Conservation (phyloP, 2,329 filamentous ascomycete genomes). For the Aschersonia sp. region DNA sequence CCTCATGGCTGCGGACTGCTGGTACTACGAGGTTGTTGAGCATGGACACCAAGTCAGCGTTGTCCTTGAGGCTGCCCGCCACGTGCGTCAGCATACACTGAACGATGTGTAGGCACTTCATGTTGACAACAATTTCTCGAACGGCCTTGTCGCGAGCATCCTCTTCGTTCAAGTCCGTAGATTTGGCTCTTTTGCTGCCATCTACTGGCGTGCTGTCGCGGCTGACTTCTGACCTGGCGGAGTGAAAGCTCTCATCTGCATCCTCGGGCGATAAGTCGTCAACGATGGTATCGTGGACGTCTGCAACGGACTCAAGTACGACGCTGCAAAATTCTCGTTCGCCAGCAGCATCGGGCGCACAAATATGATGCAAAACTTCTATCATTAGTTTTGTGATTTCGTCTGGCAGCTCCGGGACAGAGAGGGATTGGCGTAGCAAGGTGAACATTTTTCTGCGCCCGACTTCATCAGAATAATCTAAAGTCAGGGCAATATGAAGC, state of each 20-base stretch:
- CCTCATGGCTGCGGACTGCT: conserved; percentile 84
- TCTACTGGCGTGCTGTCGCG: conserved; percentile 43
- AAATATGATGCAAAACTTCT: conserved; percentile 69
- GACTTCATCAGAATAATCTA: conserved; percentile 97
- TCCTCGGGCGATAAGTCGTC: conserved; percentile 47
- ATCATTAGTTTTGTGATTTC: conserved; percentile 82
- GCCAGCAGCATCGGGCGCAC: conserved; percentile 56
- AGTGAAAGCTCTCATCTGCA: conserved; percentile 71
- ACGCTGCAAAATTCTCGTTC: conserved; percentile 74
- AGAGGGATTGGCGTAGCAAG: conserved; percentile 71
- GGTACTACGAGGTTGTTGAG: conserved; percentile 93
- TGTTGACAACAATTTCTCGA: conserved; percentile 87
- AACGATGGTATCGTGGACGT: conserved; percentile 88
- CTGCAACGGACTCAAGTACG: conserved; percentile 84
- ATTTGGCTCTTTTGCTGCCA: conserved; percentile 24
- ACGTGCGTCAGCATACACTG: conserved; percentile 97
- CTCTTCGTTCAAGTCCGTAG: conserved; percentile 41
- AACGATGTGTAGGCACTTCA: conserved; percentile 95
- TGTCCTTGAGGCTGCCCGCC: conserved; percentile 72
- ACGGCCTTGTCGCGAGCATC: conserved; percentile 62
- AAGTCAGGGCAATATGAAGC: conserved; percentile 75
- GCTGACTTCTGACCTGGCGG: conserved; percentile 74
- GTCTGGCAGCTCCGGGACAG: conserved; percentile 76
- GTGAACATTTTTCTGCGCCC: conserved; percentile 93
- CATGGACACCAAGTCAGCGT: conserved; percentile 90